Evolutionary conservation across 805 yeast genomes (phyloP).

Genomic region (Candida ulmi): DNA sequence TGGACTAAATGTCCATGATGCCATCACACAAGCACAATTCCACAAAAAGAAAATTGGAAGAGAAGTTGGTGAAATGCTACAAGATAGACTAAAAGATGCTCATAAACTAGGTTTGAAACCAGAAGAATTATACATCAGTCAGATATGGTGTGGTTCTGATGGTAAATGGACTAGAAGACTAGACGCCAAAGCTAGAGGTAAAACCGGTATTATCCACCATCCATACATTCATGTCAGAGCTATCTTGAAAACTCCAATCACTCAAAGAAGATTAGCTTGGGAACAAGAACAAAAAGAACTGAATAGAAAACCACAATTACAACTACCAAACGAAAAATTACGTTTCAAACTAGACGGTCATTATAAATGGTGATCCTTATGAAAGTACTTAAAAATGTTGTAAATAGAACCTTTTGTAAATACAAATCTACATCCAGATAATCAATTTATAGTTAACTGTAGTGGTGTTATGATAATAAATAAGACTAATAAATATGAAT

Average conservation of each 20-base stretch:
- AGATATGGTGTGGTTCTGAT: conserved; percentile 91
- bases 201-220: conserved; percentile 73
- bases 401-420: conserved; percentile 6
- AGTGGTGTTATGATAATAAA: no score
- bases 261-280: conserved; percentile 52
- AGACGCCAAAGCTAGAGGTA: conserved; percentile 87
- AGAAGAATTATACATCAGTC: conserved; percentile 62
- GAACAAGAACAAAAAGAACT: conserved; percentile 47
- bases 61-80: conserved; percentile 72
- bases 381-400: neutral
- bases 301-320: conserved; percentile 47
- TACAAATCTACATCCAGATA: conserved; percentile 1
- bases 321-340: conserved; percentile 37
- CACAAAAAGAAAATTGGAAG: conserved; percentile 71
- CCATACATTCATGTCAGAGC: conserved; percentile 78
- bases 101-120: conserved; percentile 51
- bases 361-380: conserved; percentile 45
- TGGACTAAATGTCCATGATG: conserved; percentile 64
- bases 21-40: conserved; percentile 91
- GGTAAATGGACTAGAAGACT: conserved; percentile 65
- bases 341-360: conserved; percentile 46
- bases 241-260: conserved; percentile 62
- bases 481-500: neutral
- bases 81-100: conserved; percentile 68
- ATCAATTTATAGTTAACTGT: no score